Evolutionary conservation across 495 filamentous ascomycete genomes (phyloP), one percentile per base, ranked within the genome.

Genomic region (Xylaria castorea): DNA sequence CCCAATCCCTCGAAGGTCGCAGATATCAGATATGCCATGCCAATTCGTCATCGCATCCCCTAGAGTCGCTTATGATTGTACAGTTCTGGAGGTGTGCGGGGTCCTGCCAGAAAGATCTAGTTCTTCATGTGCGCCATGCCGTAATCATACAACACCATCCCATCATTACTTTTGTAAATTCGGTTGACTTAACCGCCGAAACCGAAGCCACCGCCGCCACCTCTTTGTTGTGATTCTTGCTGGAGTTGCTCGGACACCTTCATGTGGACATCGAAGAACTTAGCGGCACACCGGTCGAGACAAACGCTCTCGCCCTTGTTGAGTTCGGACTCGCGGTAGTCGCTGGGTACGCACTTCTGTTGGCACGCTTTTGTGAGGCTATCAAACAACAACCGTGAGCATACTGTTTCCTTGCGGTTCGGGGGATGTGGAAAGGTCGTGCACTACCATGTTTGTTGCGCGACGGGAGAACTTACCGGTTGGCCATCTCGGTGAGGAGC

Each of bases 291-390:
- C 73, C 96, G 93, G 85, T 99, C 96, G 74, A 99, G 89, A 85
- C 96, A 99, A 75, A 98, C 96, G 68, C 92, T 92, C 85, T 99
- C 96, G 86, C 96, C 96, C 86, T 99, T 99, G 88, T 97, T 96
- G 73, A 99, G 90, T 71, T 98, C 97, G 79, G 88, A 87, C 86
- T 99, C 96, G 78, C 93, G 93, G 89, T 98, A 99, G 73, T 94
- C 90, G 75, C 83, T 86, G 71, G 94, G 94, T 68, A 99, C 89
- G 82, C 96, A 99, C 84, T 99, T 99, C 81, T 91, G 89, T 71
- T 91, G 89, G 87, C 96, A 99, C 69, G 94, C 94, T 81, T 93
- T 89, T 72, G 91, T 90, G 73, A 99, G 88, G 53, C 95, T 97
- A 73, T 22, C 25, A n/a, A 58, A 67, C 22, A 70, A 53, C 42